A percentile compares a stretch with the other conserved stretches of the same genome.
phyloP scores from a whole-genome alignment of 192 early-diverging fungal genomes.

The Podila verticillata region DNA sequence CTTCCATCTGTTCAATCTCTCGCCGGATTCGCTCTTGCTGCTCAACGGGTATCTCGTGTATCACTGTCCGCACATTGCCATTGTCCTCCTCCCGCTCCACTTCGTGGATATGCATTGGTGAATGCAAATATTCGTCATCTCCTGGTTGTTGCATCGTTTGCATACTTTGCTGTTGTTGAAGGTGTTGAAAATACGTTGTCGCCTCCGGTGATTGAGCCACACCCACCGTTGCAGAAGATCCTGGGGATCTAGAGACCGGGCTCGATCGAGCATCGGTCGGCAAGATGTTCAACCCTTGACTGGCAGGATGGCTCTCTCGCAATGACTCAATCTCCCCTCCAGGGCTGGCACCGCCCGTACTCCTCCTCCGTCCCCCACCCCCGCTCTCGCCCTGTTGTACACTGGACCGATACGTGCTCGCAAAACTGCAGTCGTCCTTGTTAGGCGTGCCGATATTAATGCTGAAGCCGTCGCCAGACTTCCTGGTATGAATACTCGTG shows the following conservation, averaged over 20 bases:
- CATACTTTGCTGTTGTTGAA: background rate
- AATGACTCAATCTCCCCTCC: slow-evolving; percentile 13
- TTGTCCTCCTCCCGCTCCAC: slow-evolving; percentile 27
- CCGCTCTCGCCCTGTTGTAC: no score
- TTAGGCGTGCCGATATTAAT: background rate
- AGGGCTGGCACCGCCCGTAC: background rate
- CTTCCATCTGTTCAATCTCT: no score
- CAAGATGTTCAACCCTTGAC: slow-evolving; percentile 18
- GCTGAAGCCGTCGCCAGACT: background rate
- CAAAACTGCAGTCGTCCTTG: background rate
- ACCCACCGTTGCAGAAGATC: slow-evolving; percentile 5
- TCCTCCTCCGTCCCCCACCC: background rate
- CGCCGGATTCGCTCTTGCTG: no score
- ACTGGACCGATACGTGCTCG: no score
- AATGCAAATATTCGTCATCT: background rate
- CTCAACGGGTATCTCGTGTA: slow-evolving; percentile 3
- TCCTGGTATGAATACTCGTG: background rate
- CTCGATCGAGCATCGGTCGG: background rate
- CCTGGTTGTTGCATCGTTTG: background rate
- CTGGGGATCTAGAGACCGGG: background rate
- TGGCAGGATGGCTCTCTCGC: slow-evolving; percentile 10
- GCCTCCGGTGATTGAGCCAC: background rate
- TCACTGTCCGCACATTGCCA: slow-evolving; percentile 7
- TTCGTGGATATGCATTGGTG: slow-evolving; percentile 6
- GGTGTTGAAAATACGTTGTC: background rate